Percentiles rank a stretch among this genome's conserved stretches.
phyloP scores from a whole-genome alignment of 495 filamentous ascomycete species.

The Aspergillus bertholletiae region DNA sequence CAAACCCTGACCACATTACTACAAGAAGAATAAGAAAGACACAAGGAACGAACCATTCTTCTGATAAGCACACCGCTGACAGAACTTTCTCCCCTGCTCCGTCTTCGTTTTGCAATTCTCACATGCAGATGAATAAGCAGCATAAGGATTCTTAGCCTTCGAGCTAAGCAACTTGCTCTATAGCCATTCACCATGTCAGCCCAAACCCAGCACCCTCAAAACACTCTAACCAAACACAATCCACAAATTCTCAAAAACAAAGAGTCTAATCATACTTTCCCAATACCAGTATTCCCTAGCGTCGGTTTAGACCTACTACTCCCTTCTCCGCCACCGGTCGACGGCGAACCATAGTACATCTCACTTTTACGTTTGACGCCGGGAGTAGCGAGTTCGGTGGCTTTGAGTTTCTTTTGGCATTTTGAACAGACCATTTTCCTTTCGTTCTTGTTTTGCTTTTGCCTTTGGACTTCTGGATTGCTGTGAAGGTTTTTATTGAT shows the following conservation, averaged over 20 bases:
- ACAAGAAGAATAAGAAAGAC: neutral
- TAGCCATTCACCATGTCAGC: conserved; percentile 4
- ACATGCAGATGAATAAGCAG: conserved; percentile 61
- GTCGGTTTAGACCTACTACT: conserved; percentile 43
- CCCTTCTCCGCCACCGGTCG: conserved; percentile 43
- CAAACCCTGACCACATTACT: neutral
- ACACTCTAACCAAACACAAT: neutral
- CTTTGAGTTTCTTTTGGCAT: conserved; percentile 60
- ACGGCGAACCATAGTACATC: conserved; percentile 66
- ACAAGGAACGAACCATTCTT: conserved; percentile 56
- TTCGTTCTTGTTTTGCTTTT: conserved; percentile 9
- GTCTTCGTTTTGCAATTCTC: conserved; percentile 62
- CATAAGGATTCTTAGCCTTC: conserved; percentile 66
- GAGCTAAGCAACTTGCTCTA: conserved; percentile 68
- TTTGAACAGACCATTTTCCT: conserved; percentile 64
- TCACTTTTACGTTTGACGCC: conserved; percentile 69
- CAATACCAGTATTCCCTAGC: conserved; percentile 36
- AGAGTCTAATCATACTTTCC: conserved; percentile 25
- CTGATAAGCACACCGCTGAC: conserved; percentile 66
- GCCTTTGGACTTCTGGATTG: neutral
- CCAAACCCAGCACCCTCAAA: neutral
- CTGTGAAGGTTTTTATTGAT: neutral
- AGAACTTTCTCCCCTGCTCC: conserved; percentile 58
- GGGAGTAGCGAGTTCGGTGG: conserved; percentile 63
- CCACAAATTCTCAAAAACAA: neutral